A percentile compares a stretch with the other conserved stretches of the same genome.
phyloP scores from a whole-genome alignment of 495 filamentous ascomycete species.

The Saxispiralis lemnorum region DNA sequence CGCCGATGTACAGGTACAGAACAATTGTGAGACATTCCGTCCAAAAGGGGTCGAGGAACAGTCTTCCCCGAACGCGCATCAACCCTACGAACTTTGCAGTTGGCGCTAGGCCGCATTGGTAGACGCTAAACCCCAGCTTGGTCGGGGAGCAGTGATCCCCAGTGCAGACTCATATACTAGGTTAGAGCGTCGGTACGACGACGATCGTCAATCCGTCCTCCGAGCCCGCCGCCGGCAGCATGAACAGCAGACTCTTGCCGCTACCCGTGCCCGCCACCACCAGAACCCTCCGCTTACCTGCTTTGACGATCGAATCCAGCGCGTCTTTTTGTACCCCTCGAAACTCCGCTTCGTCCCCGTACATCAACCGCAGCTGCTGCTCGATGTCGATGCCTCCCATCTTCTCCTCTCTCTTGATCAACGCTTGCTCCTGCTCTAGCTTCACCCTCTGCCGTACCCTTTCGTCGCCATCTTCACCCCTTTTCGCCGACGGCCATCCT shows the following conservation, averaged over 20 bases:
- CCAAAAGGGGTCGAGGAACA: too few relatives aligned
- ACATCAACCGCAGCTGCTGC: neutral
- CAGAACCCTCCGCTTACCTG: neutral
- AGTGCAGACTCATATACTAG: too few relatives aligned
- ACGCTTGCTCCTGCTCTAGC: neutral
- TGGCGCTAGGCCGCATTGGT: too few relatives aligned
- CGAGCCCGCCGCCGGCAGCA: slow-evolving; percentile 6
- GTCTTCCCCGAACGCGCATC: too few relatives aligned
- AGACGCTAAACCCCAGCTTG: too few relatives aligned
- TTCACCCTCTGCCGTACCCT: neutral
- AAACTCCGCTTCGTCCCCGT: neutral
- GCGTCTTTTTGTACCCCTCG: neutral
- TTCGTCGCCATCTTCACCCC: neutral
- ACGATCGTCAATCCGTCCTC: too few relatives aligned
- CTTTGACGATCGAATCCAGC: neutral
- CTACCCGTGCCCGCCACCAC: slow-evolving; percentile 3
- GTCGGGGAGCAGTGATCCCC: too few relatives aligned
- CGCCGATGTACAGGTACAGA: too few relatives aligned
- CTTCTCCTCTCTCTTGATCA: neutral
- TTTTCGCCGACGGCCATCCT: slow-evolving; percentile 1
- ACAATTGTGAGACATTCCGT: too few relatives aligned
- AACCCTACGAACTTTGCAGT: too few relatives aligned
- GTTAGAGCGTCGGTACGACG: too few relatives aligned
- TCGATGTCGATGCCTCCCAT: neutral
- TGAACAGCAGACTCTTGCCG: slow-evolving; percentile 9